These are phyloP conservation scores for Cutaneotrichosporon sp. DNA, from an alignment of 1,284 basidiomycete genomes.

Conservation along the genomic window DNA sequence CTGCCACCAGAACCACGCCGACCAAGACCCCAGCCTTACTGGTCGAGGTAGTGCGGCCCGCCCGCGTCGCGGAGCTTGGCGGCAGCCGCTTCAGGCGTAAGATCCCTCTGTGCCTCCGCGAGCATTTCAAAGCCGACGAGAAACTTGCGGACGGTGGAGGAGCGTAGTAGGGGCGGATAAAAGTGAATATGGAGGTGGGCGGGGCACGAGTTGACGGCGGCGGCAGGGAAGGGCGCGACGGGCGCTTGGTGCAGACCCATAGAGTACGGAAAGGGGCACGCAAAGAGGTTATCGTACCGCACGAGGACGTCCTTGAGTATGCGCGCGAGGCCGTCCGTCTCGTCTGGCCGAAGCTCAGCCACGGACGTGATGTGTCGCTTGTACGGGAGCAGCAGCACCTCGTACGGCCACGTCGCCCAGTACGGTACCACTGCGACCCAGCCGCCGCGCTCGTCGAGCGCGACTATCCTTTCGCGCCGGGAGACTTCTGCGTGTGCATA, in stretches of 20 bases:
- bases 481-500: constrained; percentile 70
- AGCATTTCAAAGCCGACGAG: constrained; percentile 92
- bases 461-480: constrained; percentile 61
- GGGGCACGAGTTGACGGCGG: constrained; percentile 34
- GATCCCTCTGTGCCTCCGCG: constrained; percentile 83
- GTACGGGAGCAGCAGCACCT: constrained; percentile 75
- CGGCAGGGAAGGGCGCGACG: constrained; percentile 47
- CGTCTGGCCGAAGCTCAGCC: constrained; percentile 57
- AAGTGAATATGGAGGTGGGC: constrained; percentile 89
- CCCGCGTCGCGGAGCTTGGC: constrained; percentile 55
- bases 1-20: too few relatives aligned
- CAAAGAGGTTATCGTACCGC: constrained; percentile 79
- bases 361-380: constrained; percentile 70
- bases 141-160: constrained; percentile 80
- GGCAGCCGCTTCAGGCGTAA: constrained; percentile 87
- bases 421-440: constrained; percentile 88
- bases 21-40: too few relatives aligned
- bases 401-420: constrained; percentile 97
- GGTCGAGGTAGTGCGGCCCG: constrained; percentile 55
- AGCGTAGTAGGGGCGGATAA: constrained; percentile 77
- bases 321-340: constrained; percentile 61
- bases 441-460: constrained; percentile 53
- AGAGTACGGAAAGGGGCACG: constrained; percentile 88
- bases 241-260: constrained; percentile 89
- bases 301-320: constrained; percentile 63